Evolutionary conservation across 306 rosid species (phyloP), one percentile per base, ranked within the genome.

Genomic region (Benincasa hispida): DNA sequence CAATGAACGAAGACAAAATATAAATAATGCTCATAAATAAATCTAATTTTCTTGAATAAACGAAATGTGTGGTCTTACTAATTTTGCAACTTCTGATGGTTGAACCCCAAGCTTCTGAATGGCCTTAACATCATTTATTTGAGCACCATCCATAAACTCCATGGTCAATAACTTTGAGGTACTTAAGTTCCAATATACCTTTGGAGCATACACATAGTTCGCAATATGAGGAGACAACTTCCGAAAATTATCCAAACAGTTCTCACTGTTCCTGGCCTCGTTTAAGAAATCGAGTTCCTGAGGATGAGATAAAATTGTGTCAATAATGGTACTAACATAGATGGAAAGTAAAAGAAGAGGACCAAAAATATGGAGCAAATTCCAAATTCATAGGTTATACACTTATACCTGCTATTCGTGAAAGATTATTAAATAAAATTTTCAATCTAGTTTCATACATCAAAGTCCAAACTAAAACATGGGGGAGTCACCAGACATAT

Each of bases 141-240:
- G 84, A 60, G 87, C 95, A 66, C 98, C 97, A 51, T 94, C 97
- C 58, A 94, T 92, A 81, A 78, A 94, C 85, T 94, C 98, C 98
- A 94, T 94, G 42, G 97, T 94, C 76, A 94, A 87, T 79, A 94
- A 84, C 87, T 90, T 94, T 72, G 96, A 85, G 79, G 97, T 86
- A 75, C 97, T 91, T 56, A 94, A 79, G 74, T 72, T 87, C 98
- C 97, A 94, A 84, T 84, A 81, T 51, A 94, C 97, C 83, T 82
- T 89, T 17, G 97, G 98, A 37, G 93, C 96, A 87, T 94, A 91
- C 74, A 94, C 83, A 81, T 83, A 90, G 73, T 83, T 85, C 27
- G 97, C 96, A 81, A 94, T 81, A 83, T 90, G 93, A 83, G 98
- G 98, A 84, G 98, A 94, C 78, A 85, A 75, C 86, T 82, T 94